Evolutionary conservation across 2,329 filamentous ascomycete species (phyloP).

Genomic region (Alternaria gansuensis): DNA sequence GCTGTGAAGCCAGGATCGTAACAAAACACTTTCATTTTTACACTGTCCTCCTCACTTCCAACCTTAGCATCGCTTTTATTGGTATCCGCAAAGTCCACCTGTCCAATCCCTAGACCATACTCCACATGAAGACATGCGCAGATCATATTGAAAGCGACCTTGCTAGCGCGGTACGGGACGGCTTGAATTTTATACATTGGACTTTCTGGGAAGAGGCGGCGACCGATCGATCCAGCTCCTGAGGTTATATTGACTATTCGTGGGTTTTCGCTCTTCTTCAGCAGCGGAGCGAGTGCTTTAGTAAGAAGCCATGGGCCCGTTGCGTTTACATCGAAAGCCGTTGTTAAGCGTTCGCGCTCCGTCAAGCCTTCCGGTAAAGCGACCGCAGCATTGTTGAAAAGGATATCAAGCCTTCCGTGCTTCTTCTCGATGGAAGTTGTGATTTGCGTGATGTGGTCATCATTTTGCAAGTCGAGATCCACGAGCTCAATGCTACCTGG

Average conservation of each 20-base stretch:
- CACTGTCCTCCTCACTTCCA: conserved; percentile 16
- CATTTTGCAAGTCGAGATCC: conserved; percentile 56
- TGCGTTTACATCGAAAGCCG: conserved; percentile 43
- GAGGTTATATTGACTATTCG: conserved; percentile 52
- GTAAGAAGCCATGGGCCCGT: conserved; percentile 41
- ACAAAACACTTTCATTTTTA: conserved; percentile 50
- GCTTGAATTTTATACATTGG: conserved; percentile 40
- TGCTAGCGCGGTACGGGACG: conserved; percentile 50
- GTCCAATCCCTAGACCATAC: conserved; percentile 32
- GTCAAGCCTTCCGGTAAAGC: conserved; percentile 26
- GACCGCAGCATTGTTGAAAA: conserved; percentile 54
- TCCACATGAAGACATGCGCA: conserved; percentile 45
- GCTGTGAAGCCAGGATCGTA: conserved; percentile 54
- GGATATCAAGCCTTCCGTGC: conserved; percentile 50
- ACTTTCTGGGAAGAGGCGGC: conserved; percentile 37
- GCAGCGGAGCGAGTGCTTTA: conserved; percentile 29
- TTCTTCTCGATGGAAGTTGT: conserved; percentile 36
- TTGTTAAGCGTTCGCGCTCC: conserved; percentile 39
- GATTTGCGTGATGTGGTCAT: conserved; percentile 54
- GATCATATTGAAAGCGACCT: conserved; percentile 55
- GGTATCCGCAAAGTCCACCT: conserved; percentile 14
- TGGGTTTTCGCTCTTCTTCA: conserved; percentile 31
- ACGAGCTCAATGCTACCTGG: conserved; percentile 50
- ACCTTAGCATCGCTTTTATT: background rate
- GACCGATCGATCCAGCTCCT: conserved; percentile 48